Conservation (phyloP, 331 rosid species). For the Acacia pycnantha region DNA sequence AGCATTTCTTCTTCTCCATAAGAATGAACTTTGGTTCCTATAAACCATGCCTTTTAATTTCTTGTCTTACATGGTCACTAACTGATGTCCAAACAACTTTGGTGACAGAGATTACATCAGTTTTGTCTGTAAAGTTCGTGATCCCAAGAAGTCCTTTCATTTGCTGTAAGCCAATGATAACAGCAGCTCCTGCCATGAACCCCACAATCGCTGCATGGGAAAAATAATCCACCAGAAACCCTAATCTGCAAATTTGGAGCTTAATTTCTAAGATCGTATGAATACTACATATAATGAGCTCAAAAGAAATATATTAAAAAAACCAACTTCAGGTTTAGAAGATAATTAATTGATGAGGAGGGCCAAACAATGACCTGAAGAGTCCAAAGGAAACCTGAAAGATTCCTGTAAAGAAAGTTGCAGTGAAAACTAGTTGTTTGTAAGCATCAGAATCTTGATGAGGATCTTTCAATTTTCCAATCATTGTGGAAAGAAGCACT, state of each 20-base stretch:
- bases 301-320: no score
- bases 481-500: background rate
- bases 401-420: background rate
- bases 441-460: background rate
- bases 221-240: background rate
- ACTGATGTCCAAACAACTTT: background rate
- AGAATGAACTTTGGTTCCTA: background rate
- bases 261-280: no score
- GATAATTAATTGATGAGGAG: background rate
- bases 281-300: no score
- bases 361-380: background rate
- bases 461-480: background rate
- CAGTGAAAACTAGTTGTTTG: background rate
- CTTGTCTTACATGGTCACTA: background rate
- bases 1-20: background rate
- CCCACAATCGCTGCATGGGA: background rate
- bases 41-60: no score
- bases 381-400: background rate
- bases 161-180: background rate
- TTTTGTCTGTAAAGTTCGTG: background rate
- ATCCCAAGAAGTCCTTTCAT: background rate
- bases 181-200: conserved; percentile 3
- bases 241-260: background rate
- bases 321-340: background rate
- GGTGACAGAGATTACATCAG: background rate